Conservation (phyloP, 1,139 yeast genomes). For the Zygoascus sp. region DNA sequence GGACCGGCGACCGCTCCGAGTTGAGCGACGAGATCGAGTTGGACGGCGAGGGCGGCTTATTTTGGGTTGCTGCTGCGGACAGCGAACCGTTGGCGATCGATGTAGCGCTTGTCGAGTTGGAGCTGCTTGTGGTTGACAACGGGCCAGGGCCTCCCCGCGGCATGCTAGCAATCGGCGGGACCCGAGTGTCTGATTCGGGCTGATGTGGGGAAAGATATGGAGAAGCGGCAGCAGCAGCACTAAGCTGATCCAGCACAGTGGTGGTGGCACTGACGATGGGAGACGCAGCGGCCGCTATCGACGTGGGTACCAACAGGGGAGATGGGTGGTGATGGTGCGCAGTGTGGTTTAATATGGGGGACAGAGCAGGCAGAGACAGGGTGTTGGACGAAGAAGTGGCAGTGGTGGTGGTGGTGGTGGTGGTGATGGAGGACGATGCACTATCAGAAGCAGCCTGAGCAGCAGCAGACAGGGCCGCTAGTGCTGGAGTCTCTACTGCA, state of each 20-base stretch:
- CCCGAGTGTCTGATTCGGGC: slow-evolving; percentile 23
- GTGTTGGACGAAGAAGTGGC: not conserved
- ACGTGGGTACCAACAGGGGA: not conserved
- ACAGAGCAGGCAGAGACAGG: not conserved
- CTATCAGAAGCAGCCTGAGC: slow-evolving; percentile 9
- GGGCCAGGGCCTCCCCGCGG: slow-evolving; percentile 6
- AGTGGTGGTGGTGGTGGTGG: too few species aligned
- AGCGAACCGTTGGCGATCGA: not conserved
- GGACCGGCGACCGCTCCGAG: not conserved
- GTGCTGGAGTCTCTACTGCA: slow-evolving; percentile 4
- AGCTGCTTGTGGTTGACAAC: too few species aligned
- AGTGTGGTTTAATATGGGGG: not conserved
- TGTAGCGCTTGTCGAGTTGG: not conserved
- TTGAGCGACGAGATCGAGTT: not conserved
- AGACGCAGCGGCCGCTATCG: not conserved
- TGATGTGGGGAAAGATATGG: slow-evolving; percentile 27
- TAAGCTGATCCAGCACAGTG: slow-evolving; percentile 24
- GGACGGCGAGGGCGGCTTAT: slow-evolving; percentile 3
- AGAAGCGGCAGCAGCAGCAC: slow-evolving; percentile 27
- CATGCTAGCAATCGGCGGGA: slow-evolving; percentile 14
- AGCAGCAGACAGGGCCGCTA: slow-evolving; percentile 11
- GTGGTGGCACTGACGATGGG: slow-evolving; percentile 2
- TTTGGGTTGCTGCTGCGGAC: not conserved
- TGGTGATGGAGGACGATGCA: too few species aligned
- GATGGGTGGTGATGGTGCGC: not conserved